These are phyloP conservation scores for Paralagenidium karlingii DNA, from an alignment of 352 stramenopile species.

Conservation along the genomic window DNA sequence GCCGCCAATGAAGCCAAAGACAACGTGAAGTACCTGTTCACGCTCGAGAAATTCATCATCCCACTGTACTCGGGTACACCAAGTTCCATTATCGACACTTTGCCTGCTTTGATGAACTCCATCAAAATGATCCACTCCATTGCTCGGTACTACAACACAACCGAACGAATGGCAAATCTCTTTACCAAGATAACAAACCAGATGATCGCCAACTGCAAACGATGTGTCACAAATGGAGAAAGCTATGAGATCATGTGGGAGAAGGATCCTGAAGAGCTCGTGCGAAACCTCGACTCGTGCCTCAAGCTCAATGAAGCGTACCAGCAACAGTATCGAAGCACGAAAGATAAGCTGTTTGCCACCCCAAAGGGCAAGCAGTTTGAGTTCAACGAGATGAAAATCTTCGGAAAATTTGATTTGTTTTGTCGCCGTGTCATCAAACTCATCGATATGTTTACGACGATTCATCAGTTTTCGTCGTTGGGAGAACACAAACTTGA, in stretches of 20 bases:
- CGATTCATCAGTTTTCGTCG: slow-evolving; percentile 93
- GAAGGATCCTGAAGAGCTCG: slow-evolving; percentile 90
- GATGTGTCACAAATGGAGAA: slow-evolving; percentile 83
- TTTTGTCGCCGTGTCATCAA: slow-evolving; percentile 97
- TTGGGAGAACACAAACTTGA: slow-evolving; percentile 88
- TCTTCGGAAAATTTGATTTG: slow-evolving; percentile 98
- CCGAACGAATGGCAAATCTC: slow-evolving; percentile 93
- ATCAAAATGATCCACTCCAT: slow-evolving; percentile 99
- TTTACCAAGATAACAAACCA: slow-evolving; percentile 98
- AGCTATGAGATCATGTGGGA: slow-evolving; percentile 89
- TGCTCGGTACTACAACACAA: slow-evolving; percentile 98
- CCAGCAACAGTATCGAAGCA: slow-evolving; percentile 96
- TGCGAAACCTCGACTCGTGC: slow-evolving; percentile 91
- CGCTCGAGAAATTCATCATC: slow-evolving; percentile 93
- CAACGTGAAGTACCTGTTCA: slow-evolving; percentile 99
- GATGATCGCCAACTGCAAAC: slow-evolving; percentile 98
- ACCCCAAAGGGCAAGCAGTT: slow-evolving; percentile 97
- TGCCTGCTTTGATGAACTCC: slow-evolving; percentile 97
- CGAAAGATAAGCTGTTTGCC: slow-evolving; percentile 93
- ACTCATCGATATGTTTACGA: slow-evolving; percentile 99
- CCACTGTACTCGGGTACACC: slow-evolving; percentile 87
- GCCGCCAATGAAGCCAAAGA: slow-evolving; percentile 98
- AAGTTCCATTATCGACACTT: slow-evolving; percentile 96
- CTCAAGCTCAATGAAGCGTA: slow-evolving; percentile 98
- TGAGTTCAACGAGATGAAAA: slow-evolving; percentile 98